Conservation (phyloP, 345 rosid species). For the Pseudoturritis turrita region DNA sequence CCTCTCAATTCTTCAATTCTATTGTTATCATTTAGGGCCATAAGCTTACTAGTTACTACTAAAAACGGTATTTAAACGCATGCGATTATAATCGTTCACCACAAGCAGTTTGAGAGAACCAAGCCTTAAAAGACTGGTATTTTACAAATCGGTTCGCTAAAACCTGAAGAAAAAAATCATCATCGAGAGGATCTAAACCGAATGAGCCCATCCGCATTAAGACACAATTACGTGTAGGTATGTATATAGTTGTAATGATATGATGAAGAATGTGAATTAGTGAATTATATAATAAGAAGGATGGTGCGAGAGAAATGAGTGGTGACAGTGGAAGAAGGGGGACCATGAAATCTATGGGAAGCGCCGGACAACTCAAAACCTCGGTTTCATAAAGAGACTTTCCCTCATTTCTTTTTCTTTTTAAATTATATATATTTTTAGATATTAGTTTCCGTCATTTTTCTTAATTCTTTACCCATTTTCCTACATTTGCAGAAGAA, state of each 20-base stretch:
- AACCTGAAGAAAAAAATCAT: neutral
- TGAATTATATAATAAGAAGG: slow-evolving; percentile 19
- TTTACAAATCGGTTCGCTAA: neutral
- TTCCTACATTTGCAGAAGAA: neutral
- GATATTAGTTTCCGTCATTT: neutral
- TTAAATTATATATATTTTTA: neutral
- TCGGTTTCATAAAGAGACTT: slow-evolving; percentile 32
- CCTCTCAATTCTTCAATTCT: no score
- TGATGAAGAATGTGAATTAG: slow-evolving; percentile 17
- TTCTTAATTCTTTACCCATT: neutral
- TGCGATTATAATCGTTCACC: neutral
- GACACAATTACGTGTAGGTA: neutral
- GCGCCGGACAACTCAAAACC: slow-evolving; percentile 34
- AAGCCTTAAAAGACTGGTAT: neutral
- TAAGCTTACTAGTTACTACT: no score
- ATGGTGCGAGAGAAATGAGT: slow-evolving; percentile 37
- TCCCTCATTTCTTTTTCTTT: neutral
- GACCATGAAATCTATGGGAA: slow-evolving; percentile 37
- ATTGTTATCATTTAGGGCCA: no score
- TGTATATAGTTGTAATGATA: slow-evolving; percentile 8
- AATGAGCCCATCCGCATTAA: neutral
- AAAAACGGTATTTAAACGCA: no score
- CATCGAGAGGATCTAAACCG: neutral
- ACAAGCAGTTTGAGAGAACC: neutral
- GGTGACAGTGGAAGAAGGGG: slow-evolving; percentile 34